Conservation (phyloP, 495 filamentous ascomycete genomes). For the Penicillium silybi region DNA sequence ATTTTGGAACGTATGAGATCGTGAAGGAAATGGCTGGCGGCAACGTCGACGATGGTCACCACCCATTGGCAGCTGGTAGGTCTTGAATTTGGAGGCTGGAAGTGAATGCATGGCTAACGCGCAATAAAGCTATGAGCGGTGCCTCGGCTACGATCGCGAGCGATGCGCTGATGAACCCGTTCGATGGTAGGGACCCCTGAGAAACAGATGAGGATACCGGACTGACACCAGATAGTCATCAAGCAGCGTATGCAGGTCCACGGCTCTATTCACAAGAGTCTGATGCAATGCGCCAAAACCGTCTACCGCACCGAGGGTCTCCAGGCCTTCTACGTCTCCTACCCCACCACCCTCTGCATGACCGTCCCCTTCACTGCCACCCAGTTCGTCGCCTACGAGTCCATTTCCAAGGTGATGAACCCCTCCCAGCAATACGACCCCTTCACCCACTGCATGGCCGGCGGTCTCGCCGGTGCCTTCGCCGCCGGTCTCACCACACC, state of each 20-base stretch:
- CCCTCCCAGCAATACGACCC: slow-evolving; percentile 82
- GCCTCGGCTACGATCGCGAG: slow-evolving; percentile 93
- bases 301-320: slow-evolving; percentile 87
- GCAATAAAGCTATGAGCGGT: slow-evolving; percentile 71
- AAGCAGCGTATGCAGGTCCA: slow-evolving; percentile 99
- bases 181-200: slow-evolving; percentile 70
- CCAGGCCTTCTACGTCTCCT: slow-evolving; percentile 94
- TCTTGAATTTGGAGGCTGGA: background rate
- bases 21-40: slow-evolving; percentile 96
- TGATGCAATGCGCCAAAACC: slow-evolving; percentile 77
- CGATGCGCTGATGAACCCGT: slow-evolving; percentile 98
- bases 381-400: slow-evolving; percentile 96
- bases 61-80: slow-evolving; percentile 87
- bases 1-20: slow-evolving; percentile 96
- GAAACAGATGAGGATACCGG: background rate
- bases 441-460: slow-evolving; percentile 84
- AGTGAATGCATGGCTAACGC: slow-evolving; percentile 4
- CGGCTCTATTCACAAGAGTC: slow-evolving; percentile 81
- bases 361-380: slow-evolving; percentile 95
- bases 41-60: slow-evolving; percentile 82
- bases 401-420: slow-evolving; percentile 89
- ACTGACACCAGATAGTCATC: slow-evolving; percentile 63
- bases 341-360: slow-evolving; percentile 97
- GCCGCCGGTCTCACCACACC: slow-evolving; percentile 93
- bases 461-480: slow-evolving; percentile 87